These are phyloP conservation scores for Lycium ferocissimum DNA, from an alignment of 257 asterid genomes.

Conservation along the genomic window DNA sequence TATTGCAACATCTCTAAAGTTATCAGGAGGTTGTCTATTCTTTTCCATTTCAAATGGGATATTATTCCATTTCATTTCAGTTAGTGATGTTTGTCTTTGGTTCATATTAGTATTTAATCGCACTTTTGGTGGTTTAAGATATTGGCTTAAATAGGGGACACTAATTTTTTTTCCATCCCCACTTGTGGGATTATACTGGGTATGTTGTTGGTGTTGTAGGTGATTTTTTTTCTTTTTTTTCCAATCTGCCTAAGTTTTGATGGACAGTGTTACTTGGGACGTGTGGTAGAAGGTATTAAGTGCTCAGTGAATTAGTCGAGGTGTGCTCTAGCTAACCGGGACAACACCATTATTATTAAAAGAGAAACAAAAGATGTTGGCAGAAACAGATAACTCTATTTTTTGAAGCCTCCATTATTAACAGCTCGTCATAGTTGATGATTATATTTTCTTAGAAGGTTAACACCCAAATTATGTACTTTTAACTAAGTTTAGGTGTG, in stretches of 20 bases:
- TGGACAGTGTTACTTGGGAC: background rate
- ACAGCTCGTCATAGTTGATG: background rate
- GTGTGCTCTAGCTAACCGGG: background rate
- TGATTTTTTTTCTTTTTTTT: background rate
- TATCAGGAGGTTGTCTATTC: background rate
- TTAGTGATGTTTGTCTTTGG: background rate
- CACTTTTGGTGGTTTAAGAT: background rate
- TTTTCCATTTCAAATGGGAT: background rate
- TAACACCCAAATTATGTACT: background rate
- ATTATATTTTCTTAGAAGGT: background rate
- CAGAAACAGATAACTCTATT: background rate
- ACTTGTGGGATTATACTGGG: too few species aligned
- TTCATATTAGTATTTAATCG: background rate
- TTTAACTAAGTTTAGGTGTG: background rate
- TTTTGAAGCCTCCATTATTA: background rate
- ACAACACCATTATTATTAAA: background rate
- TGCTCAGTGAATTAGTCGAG: background rate
- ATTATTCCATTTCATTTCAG: background rate
- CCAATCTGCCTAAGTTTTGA: background rate
- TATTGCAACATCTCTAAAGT: conserved; percentile 10
- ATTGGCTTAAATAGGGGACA: background rate
- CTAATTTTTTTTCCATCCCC: background rate
- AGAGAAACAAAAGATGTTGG: background rate
- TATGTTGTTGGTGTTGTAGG: too few species aligned
- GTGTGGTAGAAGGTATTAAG: background rate